Evolutionary conservation across 148 eudicot species (phyloP).

Genomic region (Polygonum maritimum): DNA sequence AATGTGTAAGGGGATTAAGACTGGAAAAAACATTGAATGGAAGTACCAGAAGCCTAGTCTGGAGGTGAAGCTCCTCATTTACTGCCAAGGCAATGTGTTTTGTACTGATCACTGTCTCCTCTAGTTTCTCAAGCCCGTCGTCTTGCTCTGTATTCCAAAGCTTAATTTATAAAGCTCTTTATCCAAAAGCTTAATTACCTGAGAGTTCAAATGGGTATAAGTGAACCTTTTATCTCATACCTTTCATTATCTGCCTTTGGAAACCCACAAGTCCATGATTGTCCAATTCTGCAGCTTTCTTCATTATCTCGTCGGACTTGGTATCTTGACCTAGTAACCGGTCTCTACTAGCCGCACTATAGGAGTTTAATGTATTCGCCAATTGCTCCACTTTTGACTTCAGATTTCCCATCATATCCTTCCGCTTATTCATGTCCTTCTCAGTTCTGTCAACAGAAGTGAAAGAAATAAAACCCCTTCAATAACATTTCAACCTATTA

Average conservation of each 20-base stretch:
- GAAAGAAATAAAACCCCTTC: background rate
- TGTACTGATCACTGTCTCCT: conserved; percentile 36
- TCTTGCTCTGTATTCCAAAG: conserved; percentile 29
- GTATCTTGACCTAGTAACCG: conserved; percentile 34
- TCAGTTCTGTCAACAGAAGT: conserved; percentile 20
- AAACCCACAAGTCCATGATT: conserved; percentile 33
- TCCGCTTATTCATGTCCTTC: conserved; percentile 38
- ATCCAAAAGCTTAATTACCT: background rate
- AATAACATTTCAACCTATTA: background rate
- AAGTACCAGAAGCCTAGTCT: conserved; percentile 39
- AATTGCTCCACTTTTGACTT: conserved; percentile 31
- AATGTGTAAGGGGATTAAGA: background rate
- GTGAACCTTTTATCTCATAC: conserved; percentile 11
- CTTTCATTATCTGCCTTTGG: conserved; percentile 42
- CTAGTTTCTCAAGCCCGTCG: conserved; percentile 37
- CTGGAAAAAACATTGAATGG: background rate
- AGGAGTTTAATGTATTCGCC: conserved; percentile 29
- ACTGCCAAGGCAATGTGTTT: conserved; percentile 41
- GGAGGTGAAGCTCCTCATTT: conserved; percentile 40
- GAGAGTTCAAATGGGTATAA: background rate
- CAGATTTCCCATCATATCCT: conserved; percentile 30
- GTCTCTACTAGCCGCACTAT: conserved; percentile 29
- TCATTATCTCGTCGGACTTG: conserved; percentile 32
- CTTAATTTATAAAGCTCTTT: background rate
- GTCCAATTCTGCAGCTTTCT: conserved; percentile 38